Base-by-base conservation (phyloP, 2,329 filamentous ascomycete genomes). In the Coniochaeta pulveracea region DNA sequence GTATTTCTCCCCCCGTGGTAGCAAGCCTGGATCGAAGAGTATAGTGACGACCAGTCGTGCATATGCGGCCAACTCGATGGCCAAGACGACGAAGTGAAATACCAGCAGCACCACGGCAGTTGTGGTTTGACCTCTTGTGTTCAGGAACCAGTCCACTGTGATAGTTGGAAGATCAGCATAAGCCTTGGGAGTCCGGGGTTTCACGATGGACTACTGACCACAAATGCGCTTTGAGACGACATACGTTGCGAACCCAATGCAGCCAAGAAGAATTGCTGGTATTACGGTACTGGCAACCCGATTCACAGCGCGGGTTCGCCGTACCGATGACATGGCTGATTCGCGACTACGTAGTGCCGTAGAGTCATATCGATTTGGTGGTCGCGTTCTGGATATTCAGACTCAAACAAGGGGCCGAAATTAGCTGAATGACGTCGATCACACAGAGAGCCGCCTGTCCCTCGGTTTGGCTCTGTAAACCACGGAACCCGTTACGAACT, bases 141-240 rank as follows among this genome's bases (percentile, higher is more conserved):
- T 54, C 40, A 86, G 62, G 28, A 93, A 69, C 50, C 85, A 88
- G 45, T 81, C 61, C 43, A 89, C 82, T 85, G 47, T 36, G 37
- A 19, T 18, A 11, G 26, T 38, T 32, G 39, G 40, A 29, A 16
- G 23, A 32, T 29, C 18, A 38, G 32, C 19, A 17, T 9, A 16
- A 32, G 11, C 36, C n/a, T n/a, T n/a, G n/a, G n/a, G n/a, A n/a
- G n/a, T n/a, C n/a, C n/a, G n/a, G n/a, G 22, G 18, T 5, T 11
- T 21, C 22, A 35, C 17, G 33, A 26, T n/a, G 22, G 12, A 32
- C 32, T 37, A 63, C 78, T 50, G 55, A 86, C 82, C 62, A 51
- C 79, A 82, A 40, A 86, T 56, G 28, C 67, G 66, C 40, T 69
- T 76, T 31, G 82, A 72, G 31, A 86, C 54, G 10, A 76, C 76